Conservation (phyloP, 1,284 basidiomycete genomes). For the Ganoderma boninense region DNA sequence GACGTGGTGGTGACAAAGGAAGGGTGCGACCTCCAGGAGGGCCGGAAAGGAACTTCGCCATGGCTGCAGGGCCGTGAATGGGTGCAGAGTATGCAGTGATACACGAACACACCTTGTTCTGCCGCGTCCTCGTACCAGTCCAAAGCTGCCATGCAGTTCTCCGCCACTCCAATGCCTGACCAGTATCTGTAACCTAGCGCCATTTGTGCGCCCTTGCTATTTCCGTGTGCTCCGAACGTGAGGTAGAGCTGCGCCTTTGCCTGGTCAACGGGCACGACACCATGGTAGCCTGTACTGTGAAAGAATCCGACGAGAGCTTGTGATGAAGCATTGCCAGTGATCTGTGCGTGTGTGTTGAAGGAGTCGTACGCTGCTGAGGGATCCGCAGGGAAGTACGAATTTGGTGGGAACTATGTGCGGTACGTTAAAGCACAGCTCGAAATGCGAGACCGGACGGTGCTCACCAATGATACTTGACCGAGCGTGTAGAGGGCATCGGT, state of each 20-base stretch:
- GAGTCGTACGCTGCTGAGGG: constrained; percentile 67
- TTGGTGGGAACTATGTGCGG: constrained; percentile 73
- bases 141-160: constrained; percentile 84
- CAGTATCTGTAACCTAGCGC: constrained; percentile 95
- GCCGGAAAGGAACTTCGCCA: constrained; percentile 79
- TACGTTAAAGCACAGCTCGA: background rate
- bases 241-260: constrained; percentile 89
- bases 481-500: constrained; percentile 78
- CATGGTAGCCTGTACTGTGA: constrained; percentile 84
- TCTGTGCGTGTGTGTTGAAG: constrained; percentile 66
- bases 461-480: constrained; percentile 76
- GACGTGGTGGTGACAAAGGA: constrained; percentile 81
- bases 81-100: background rate
- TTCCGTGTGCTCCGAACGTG: constrained; percentile 91
- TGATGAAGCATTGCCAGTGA: constrained; percentile 83
- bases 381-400: constrained; percentile 65
- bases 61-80: constrained; percentile 55
- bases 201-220: constrained; percentile 90
- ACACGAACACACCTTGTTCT: constrained; percentile 67
- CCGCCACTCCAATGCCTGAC: constrained; percentile 91
- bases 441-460: constrained; percentile 36
- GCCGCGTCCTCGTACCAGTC: constrained; percentile 91
- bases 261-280: constrained; percentile 73
- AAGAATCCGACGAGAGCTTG: constrained; percentile 90
- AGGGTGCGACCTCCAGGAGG: constrained; percentile 92